phyloP scores from a whole-genome alignment of 805 yeast species.

The Millerago galiae region DNA sequence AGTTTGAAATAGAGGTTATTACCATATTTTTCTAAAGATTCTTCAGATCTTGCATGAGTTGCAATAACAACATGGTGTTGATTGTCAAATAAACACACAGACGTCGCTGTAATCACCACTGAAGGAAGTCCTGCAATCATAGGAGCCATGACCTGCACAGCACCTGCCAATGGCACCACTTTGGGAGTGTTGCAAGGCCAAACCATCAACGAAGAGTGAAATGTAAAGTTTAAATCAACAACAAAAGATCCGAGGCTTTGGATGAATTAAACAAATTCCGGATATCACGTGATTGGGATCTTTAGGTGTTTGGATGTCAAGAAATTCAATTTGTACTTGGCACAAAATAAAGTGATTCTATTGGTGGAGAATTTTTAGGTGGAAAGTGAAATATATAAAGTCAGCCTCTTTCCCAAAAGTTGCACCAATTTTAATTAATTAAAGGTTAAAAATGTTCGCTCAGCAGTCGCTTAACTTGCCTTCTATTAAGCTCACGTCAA shows the following conservation, averaged over 20 bases:
- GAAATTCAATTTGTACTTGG: too few relatives aligned
- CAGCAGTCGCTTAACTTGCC: slow-evolving; percentile 7
- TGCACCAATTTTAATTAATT: too few relatives aligned
- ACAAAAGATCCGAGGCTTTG: too few relatives aligned
- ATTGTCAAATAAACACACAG: slow-evolving; percentile 28
- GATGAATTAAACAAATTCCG: too few relatives aligned
- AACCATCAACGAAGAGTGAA: too few relatives aligned
- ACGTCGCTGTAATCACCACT: slow-evolving; percentile 25
- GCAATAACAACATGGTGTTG: slow-evolving; percentile 28
- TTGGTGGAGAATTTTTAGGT: slow-evolving; percentile 1
- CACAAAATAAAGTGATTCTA: slow-evolving; percentile 3
- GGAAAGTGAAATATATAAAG: not conserved
- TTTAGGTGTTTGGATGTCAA: slow-evolving; percentile 1
- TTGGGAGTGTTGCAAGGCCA: slow-evolving; percentile 6
- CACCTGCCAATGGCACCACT: slow-evolving; percentile 1
- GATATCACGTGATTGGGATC: not conserved
- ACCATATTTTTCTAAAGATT: slow-evolving; percentile 35
- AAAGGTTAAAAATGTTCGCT: slow-evolving; percentile 1
- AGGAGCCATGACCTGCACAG: slow-evolving; percentile 2
- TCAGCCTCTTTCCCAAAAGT: not conserved
- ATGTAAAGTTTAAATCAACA: too few relatives aligned
- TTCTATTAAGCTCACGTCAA: slow-evolving; percentile 5
- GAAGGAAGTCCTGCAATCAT: not conserved
- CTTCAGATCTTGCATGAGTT: slow-evolving; percentile 27
- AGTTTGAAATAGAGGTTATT: slow-evolving; percentile 24